Evolutionary conservation across 139 green algal species (phyloP), one percentile per base, ranked within the genome.

Genomic region (Chlamydomonas eustigma): DNA sequence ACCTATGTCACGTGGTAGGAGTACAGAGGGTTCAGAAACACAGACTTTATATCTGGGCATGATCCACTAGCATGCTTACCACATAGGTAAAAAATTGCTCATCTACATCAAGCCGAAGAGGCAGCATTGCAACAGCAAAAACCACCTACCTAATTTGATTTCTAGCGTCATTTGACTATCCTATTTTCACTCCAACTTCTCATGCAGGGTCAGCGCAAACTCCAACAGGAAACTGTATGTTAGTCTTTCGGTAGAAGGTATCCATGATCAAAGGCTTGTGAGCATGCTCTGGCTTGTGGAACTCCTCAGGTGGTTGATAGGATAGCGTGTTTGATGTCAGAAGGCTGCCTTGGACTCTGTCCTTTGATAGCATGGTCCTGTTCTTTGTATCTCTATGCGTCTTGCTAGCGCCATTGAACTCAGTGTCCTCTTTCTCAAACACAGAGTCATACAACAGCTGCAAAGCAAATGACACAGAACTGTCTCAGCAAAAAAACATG

Each of bases 181-280:
- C n/a, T n/a, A n/a, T n/a, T n/a, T n/a, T n/a, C n/a, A n/a, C n/a
- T 58, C 44, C 44, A 58, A 28, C 18, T 28, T 58, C 18, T 70
- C 34, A 70, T 35, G 28, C 58, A 35, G 66, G 66, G 66, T 74
- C 66, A 8, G 84, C 83, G 25, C 82, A 71, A 71, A 82, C 88
- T 37, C 78, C 83, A 50, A 84, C 52, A 2, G 84, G 85, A 74
- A 90, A 92, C 28, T 84, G 71, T 1, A 90, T 75, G 74, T 92
- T 93, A 5, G 86, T 93, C 63, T 86, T 85, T 18, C 90, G 68
- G 88, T 90, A 94, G 70, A 94, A 94, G n/a, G 88, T 92, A 66
- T 91, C 86, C n/a, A 83, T 66, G 33, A 96, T 81, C 22, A 96
- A 76, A 1, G 90, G 90, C 80, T 90, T 89, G 39, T 82, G 80